phyloP scores from a whole-genome alignment of 192 early-diverging fungal species.

The Coemansia sp. region DNA sequence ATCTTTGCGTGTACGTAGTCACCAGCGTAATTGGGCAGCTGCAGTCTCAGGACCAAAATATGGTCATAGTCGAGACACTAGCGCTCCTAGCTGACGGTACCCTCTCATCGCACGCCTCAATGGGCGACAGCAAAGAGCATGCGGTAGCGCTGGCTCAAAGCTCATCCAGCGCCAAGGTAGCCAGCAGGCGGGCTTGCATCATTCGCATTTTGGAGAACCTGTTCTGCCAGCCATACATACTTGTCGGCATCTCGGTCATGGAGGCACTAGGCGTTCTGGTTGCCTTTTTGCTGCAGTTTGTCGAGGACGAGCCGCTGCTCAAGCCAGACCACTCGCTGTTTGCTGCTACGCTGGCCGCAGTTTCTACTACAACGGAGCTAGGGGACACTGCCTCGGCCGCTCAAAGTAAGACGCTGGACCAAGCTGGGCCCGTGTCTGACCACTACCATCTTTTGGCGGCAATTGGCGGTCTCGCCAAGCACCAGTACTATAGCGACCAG shows the following conservation, averaged over 20 bases:
- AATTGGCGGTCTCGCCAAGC: slow-evolving; percentile 48
- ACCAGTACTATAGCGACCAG: slow-evolving; percentile 52
- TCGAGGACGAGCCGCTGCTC: slow-evolving; percentile 1
- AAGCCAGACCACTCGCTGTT: slow-evolving; percentile 23
- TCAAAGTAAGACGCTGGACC: background rate
- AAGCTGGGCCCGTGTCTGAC: slow-evolving; percentile 9
- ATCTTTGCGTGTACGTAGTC: slow-evolving; percentile 31
- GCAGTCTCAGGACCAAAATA: slow-evolving; percentile 50
- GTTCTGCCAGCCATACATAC: slow-evolving; percentile 47
- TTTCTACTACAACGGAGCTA: background rate
- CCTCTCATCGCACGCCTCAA: slow-evolving; percentile 19
- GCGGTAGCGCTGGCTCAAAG: background rate
- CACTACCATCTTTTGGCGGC: slow-evolving; percentile 47
- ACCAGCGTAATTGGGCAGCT: slow-evolving; percentile 29
- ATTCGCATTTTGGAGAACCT: slow-evolving; percentile 44
- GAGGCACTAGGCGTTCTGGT: slow-evolving; percentile 51
- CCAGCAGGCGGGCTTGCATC: slow-evolving; percentile 28
- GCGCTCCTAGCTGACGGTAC: slow-evolving; percentile 37
- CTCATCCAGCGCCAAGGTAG: background rate
- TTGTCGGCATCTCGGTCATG: slow-evolving; percentile 55
- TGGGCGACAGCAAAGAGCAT: slow-evolving; percentile 2
- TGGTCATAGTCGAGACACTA: slow-evolving; percentile 51
- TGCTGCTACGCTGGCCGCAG: slow-evolving; percentile 7
- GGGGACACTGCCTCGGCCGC: background rate
- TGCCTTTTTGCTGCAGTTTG: slow-evolving; percentile 35